phyloP scores from a whole-genome alignment of 192 early-diverging fungal genomes.

The Podila minutissima region DNA sequence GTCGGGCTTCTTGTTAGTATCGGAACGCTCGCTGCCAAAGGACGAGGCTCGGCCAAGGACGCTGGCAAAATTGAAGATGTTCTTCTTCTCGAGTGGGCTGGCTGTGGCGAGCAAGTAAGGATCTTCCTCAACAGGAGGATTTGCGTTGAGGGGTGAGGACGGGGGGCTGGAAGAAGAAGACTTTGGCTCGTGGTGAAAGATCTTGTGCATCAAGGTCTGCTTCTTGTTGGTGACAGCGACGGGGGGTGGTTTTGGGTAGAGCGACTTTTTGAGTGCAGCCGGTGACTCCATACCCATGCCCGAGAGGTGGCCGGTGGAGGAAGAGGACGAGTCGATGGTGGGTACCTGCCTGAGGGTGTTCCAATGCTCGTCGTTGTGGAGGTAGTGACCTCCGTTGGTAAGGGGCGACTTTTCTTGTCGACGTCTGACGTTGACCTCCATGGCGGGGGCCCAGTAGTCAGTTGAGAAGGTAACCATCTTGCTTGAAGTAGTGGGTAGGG shows the following conservation, averaged over 20 bases:
- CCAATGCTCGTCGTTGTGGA: slow-evolving; percentile 12
- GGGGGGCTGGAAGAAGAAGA: slow-evolving; percentile 23
- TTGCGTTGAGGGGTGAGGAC: not conserved
- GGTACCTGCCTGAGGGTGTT: slow-evolving; percentile 34
- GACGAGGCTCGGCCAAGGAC: slow-evolving; percentile 14
- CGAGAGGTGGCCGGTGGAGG: slow-evolving; percentile 7
- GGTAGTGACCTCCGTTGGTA: slow-evolving; percentile 8
- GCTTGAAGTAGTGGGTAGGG: not conserved
- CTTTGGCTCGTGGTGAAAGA: slow-evolving; percentile 50
- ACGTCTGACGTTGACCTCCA: slow-evolving; percentile 56
- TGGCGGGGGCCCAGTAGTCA: slow-evolving; percentile 58
- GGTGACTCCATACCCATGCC: slow-evolving; percentile 3
- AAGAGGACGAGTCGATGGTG: slow-evolving; percentile 28
- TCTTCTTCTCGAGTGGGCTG: slow-evolving; percentile 41
- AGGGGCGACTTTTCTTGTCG: slow-evolving; percentile 46
- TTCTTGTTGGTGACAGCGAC: slow-evolving; percentile 30
- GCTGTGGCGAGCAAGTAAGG: slow-evolving; percentile 19
- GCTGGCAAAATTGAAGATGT: slow-evolving; percentile 39
- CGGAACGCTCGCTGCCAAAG: slow-evolving; percentile 38
- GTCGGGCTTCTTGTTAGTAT: not conserved
- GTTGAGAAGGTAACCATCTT: slow-evolving; percentile 57
- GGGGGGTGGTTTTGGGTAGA: slow-evolving; percentile 16
- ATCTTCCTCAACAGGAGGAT: slow-evolving; percentile 15
- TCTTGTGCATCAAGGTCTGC: slow-evolving; percentile 48
- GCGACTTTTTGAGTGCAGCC: slow-evolving; percentile 6